These are phyloP conservation scores for Boletus tylopilopsis DNA, from an alignment of 768 basidiomycete genomes.

Conservation along the genomic window DNA sequence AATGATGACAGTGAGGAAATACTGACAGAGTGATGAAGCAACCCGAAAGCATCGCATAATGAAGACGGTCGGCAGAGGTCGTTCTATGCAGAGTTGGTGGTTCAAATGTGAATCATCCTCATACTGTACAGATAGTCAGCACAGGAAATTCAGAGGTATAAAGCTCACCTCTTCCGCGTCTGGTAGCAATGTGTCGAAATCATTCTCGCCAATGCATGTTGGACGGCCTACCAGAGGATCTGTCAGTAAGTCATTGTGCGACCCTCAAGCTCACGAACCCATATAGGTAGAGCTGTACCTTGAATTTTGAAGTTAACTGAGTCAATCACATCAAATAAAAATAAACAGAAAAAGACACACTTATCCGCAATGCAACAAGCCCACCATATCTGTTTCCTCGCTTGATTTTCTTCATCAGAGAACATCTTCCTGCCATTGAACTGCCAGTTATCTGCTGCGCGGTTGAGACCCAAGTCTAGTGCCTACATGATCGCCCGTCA, in stretches of 20 bases:
- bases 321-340: not conserved
- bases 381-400: constrained; percentile 79
- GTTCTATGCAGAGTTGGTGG: constrained; percentile 36
- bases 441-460: constrained; percentile 73
- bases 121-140: constrained; percentile 37
- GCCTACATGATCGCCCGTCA: constrained; percentile 43
- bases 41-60: constrained; percentile 55
- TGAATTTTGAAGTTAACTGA: constrained; percentile 5
- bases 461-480: constrained; percentile 77
- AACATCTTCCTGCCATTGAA: constrained; percentile 59
- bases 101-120: constrained; percentile 59
- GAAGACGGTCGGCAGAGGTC: constrained; percentile 38
- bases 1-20: constrained; percentile 2
- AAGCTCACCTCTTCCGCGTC: constrained; percentile 47
- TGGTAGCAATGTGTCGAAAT: constrained; percentile 67
- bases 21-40: constrained; percentile 56
- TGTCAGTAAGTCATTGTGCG: constrained; percentile 1
- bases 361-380: constrained; percentile 67
- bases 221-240: constrained; percentile 51
- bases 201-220: constrained; percentile 60
- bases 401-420: constrained; percentile 62
- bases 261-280: constrained; percentile 37
- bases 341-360: constrained; percentile 38
- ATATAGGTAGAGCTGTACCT: constrained; percentile 75
- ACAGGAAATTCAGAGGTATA: not conserved